phyloP scores from a whole-genome alignment of 2,329 filamentous ascomycete genomes.

The Fonsecaea pedrosoi region DNA sequence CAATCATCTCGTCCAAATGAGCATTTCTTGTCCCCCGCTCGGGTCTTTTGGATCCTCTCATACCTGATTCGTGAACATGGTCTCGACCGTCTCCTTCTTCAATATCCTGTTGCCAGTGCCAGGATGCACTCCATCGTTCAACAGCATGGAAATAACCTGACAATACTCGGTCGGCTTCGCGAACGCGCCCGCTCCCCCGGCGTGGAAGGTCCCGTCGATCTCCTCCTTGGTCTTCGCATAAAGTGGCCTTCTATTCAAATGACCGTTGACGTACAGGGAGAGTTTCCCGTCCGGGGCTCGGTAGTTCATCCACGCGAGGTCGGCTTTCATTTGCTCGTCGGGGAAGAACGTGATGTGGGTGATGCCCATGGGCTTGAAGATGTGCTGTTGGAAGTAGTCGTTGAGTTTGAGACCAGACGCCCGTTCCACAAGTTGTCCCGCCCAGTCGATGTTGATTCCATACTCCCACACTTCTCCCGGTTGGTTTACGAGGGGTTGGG shows the following conservation, averaged over 20 bases:
- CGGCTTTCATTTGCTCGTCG: slow-evolving; percentile 58
- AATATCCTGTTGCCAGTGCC: slow-evolving; percentile 63
- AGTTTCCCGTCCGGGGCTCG: slow-evolving; percentile 54
- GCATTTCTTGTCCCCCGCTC: not conserved
- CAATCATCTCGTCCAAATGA: slow-evolving; percentile 42
- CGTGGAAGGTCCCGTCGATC: slow-evolving; percentile 62
- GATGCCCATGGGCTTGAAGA: slow-evolving; percentile 58
- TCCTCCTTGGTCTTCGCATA: slow-evolving; percentile 53
- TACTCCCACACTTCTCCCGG: slow-evolving; percentile 70
- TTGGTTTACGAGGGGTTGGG: slow-evolving; percentile 65
- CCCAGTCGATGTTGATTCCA: slow-evolving; percentile 63
- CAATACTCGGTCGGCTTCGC: slow-evolving; percentile 66
- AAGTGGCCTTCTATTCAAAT: slow-evolving; percentile 57
- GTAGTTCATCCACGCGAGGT: slow-evolving; percentile 65
- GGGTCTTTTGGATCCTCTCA: not conserved
- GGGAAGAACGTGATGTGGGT: slow-evolving; percentile 66
- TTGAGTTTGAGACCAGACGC: slow-evolving; percentile 54
- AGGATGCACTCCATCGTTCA: slow-evolving; percentile 70
- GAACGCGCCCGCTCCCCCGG: slow-evolving; percentile 68
- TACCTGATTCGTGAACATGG: slow-evolving; percentile 69
- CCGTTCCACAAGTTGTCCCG: slow-evolving; percentile 57
- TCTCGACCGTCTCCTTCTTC: slow-evolving; percentile 62
- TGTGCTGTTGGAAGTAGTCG: slow-evolving; percentile 57
- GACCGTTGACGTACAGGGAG: slow-evolving; percentile 52
- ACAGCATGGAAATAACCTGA: slow-evolving; percentile 63